Conservation (phyloP, 106 monocot species). For the Posidonia australis region DNA sequence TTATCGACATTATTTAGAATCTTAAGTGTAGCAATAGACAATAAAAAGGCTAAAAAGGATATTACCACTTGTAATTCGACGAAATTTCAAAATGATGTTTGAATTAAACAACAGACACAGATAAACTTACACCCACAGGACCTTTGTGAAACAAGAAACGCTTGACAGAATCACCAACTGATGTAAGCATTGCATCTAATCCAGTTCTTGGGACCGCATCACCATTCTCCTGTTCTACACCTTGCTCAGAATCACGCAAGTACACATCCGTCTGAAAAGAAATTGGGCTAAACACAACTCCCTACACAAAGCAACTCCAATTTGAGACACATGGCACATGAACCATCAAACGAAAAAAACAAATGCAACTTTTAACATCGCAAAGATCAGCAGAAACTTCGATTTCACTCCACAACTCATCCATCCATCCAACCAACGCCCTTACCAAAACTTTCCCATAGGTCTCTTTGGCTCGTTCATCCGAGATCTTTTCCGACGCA, state of each 20-base stretch:
- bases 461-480: slow-evolving; percentile 59
- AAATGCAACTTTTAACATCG: neutral
- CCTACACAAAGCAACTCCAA: slow-evolving; percentile 21
- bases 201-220: slow-evolving; percentile 8
- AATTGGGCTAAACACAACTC: slow-evolving; percentile 74
- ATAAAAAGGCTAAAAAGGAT: neutral
- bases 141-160: slow-evolving; percentile 20
- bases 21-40: neutral
- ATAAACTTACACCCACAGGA: neutral
- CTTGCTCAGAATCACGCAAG: slow-evolving; percentile 20
- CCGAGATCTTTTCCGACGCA: slow-evolving; percentile 47
- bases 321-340: neutral
- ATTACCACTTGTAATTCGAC: neutral
- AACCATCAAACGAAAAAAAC: neutral
- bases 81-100: neutral
- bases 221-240: slow-evolving; percentile 16
- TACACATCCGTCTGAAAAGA: slow-evolving; percentile 40
- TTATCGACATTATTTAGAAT: neutral
- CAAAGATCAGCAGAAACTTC: neutral
- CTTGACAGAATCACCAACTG: slow-evolving; percentile 32
- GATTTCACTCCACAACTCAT: no score
- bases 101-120: neutral
- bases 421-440: neutral
- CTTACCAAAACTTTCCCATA: slow-evolving; percentile 77
- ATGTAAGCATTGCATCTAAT: slow-evolving; percentile 26